A percentile compares a stretch with the other conserved stretches of the same genome.
phyloP scores from a whole-genome alignment of 2,329 filamentous ascomycete genomes.

The Beauveria rudraprayagi region DNA sequence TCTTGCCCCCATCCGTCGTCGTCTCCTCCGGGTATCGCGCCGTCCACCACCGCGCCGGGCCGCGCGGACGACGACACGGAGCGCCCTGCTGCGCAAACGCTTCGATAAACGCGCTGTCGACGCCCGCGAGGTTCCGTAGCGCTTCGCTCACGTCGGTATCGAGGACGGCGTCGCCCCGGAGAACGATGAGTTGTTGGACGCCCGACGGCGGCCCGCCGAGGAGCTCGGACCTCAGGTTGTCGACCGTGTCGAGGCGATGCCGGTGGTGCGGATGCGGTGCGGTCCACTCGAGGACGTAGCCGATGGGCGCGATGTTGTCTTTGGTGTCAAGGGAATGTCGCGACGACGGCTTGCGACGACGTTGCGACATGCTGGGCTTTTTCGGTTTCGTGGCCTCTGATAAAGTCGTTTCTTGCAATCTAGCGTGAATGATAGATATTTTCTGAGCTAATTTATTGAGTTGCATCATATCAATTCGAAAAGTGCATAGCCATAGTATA shows the following conservation, averaged over 20 bases:
- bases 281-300: slow-evolving; percentile 15
- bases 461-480: neutral
- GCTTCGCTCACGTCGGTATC: neutral
- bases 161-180: neutral
- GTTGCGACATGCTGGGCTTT: neutral
- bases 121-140: neutral
- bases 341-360: neutral
- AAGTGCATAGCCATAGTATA: neutral
- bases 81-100: neutral
- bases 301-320: slow-evolving; percentile 5
- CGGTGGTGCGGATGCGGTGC: slow-evolving; percentile 9
- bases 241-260: slow-evolving; percentile 8
- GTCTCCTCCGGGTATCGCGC: slow-evolving; percentile 13
- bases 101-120: slow-evolving; percentile 12
- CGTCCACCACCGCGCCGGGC: slow-evolving; percentile 5
- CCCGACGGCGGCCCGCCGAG: slow-evolving; percentile 1
- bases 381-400: neutral
- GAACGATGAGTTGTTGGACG: slow-evolving; percentile 5
- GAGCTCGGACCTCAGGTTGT: slow-evolving; percentile 13
- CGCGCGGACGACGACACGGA: slow-evolving; percentile 6
- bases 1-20: neutral
- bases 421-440: neutral
- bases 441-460: neutral
- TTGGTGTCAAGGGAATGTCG: neutral
- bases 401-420: neutral